Evolutionary conservation across 1,139 yeast species (phyloP), one percentile per base, ranked within the genome.

Genomic region (Debaryomyces subglobosus): DNA sequence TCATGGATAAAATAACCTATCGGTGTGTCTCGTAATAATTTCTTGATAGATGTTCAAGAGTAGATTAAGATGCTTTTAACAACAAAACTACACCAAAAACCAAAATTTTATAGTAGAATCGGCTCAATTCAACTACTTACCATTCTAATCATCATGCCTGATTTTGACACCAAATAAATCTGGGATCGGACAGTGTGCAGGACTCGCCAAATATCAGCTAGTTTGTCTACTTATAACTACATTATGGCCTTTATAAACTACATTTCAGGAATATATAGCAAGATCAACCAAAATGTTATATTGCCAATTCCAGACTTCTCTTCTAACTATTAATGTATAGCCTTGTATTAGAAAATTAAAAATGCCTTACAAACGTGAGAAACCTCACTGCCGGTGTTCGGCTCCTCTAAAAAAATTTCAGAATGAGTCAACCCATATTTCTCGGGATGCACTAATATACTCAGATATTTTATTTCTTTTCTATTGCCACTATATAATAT

Each of bases 401-500:
- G 43, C 32, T 27, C 30, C 43, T 10, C 43, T 29, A 30, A 40
- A 40, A 39, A 18, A 29, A 29, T 40, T 40, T 30, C 27, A 30
- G 32, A 30, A 40, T 40, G 43, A 40, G 43, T 40, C 43, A 40
- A 40, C 27, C 37, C n/a, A 6, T 13, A 15, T 15, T 21, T 23
- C 43, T 40, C 43, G 32, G 35, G 32, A 30, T 27, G 30, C 30
- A 27, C 30, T 12, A 30, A 12, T 7, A 10, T 9, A 8, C 18
- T 21, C n/a, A 7, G 18, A 20, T 30, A 10, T n/a, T 30, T 24
- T 37, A 21, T 20, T 40, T 30, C 35, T 32, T 32, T 40, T 27
- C 27, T 40, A 29, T n/a, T 40, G 43, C 43, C 43, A 40, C 43
- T 29, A 5, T 39, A 39, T 29, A 35, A 35, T 35, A 35, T 16